Evolutionary conservation across 2,329 filamentous ascomycete genomes (phyloP).

Genomic region (Ciborinia camelliae): DNA sequence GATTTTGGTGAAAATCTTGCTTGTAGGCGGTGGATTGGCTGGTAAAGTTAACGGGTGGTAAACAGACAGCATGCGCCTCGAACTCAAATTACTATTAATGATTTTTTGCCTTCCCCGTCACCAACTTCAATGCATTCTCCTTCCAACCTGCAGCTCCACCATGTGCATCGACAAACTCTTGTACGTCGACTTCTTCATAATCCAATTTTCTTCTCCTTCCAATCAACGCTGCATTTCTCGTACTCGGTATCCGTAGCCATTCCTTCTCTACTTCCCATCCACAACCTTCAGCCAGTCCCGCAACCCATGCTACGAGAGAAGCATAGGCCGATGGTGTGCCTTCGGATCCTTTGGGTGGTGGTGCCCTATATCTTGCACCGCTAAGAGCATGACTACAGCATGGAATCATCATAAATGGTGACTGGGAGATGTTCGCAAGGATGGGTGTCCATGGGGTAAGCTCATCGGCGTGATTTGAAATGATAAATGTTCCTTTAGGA

Average conservation of each 20-base stretch:
- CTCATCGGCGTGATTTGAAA: slow-evolving; percentile 96
- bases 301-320: slow-evolving; percentile 76
- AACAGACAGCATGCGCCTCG: not conserved
- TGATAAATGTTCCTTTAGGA: slow-evolving; percentile 74
- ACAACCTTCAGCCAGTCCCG: slow-evolving; percentile 64
- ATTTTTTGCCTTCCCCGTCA: slow-evolving; percentile 44
- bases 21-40: not conserved
- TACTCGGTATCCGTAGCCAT: slow-evolving; percentile 86
- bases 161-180: slow-evolving; percentile 47
- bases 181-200: slow-evolving; percentile 41
- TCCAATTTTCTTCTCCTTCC: slow-evolving; percentile 50
- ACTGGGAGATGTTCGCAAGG: slow-evolving; percentile 69
- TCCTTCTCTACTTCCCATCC: slow-evolving; percentile 78
- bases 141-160: slow-evolving; percentile 56
- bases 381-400: slow-evolving; percentile 89
- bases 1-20: not conserved
- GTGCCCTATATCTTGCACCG: slow-evolving; percentile 70
- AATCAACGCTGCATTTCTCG: slow-evolving; percentile 78
- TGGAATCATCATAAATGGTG: slow-evolving; percentile 87
- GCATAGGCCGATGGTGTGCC: slow-evolving; percentile 68
- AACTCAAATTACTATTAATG: slow-evolving; percentile 2
- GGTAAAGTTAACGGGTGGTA: not conserved
- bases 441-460: slow-evolving; percentile 94
- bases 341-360: slow-evolving; percentile 43
- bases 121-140: slow-evolving; percentile 58